A percentile compares a stretch with the other conserved stretches of the same genome.
Conservation (phyloP, 805 yeast genomes). For the Teunomyces panamensis region DNA sequence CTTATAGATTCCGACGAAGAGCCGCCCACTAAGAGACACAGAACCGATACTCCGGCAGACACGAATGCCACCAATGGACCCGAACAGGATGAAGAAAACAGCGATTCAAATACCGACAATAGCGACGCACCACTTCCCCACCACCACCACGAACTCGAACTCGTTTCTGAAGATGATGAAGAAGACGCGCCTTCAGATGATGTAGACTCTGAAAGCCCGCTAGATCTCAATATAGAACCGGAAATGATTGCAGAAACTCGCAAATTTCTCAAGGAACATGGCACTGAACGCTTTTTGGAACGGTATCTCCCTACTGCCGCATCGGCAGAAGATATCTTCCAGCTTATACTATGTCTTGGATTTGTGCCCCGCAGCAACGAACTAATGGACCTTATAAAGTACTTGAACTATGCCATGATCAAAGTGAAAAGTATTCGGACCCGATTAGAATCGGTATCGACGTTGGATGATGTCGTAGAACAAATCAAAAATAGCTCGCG, state of each 20-base stretch:
- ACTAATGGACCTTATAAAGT: constrained; percentile 46
- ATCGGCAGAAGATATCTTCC: constrained; percentile 53
- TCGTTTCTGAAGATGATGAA: neutral
- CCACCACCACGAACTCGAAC: neutral
- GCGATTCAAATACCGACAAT: neutral
- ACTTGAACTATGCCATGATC: constrained; percentile 62
- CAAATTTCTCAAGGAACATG: constrained; percentile 54
- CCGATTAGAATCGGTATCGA: constrained; percentile 50
- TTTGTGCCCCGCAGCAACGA: constrained; percentile 45
- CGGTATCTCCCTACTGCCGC: constrained; percentile 61
- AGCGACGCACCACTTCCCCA: neutral
- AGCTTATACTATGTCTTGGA: constrained; percentile 62
- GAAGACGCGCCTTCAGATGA: neutral
- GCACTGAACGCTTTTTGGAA: constrained; percentile 58
- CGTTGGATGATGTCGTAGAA: constrained; percentile 56
- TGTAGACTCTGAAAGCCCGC: neutral
- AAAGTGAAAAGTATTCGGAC: constrained; percentile 57
- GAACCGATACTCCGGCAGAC: neutral
- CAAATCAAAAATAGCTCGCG: constrained; percentile 50
- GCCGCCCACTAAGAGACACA: constrained; percentile 1
- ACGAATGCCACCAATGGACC: neutral
- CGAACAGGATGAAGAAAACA: neutral
- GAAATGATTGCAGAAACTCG: constrained; percentile 24
- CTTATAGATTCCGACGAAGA: constrained; percentile 24
- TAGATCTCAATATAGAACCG: constrained; percentile 9